Evolutionary conservation across 768 basidiomycete genomes (phyloP).

Genomic region (Russula lepida): DNA sequence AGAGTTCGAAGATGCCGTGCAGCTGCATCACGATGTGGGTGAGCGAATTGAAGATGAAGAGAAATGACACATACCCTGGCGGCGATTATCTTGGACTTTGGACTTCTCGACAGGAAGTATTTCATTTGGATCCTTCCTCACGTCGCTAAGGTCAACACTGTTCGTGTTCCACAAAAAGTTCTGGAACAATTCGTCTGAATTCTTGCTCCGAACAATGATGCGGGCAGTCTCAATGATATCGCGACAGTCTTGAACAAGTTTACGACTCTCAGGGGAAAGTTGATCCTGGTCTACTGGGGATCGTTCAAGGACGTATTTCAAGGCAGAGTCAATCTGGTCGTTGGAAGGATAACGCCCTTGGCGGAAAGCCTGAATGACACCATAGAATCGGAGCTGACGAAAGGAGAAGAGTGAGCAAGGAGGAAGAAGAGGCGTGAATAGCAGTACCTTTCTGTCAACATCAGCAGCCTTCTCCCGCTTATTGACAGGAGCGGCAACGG

Average conservation of each 20-base stretch:
- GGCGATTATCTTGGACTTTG: slow-evolving; percentile 48
- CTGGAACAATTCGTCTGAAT: slow-evolving; percentile 85
- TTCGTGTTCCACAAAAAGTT: slow-evolving; percentile 80
- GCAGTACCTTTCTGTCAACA: slow-evolving; percentile 62
- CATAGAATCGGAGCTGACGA: slow-evolving; percentile 61
- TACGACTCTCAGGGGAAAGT: slow-evolving; percentile 70
- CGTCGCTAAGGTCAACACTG: slow-evolving; percentile 38
- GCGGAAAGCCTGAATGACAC: slow-evolving; percentile 73
- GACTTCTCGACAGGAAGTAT: slow-evolving; percentile 43
- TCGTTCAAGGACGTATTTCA: slow-evolving; percentile 53
- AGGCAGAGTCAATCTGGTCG: slow-evolving; percentile 63
- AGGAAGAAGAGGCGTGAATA: background rate
- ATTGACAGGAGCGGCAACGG: slow-evolving; percentile 62
- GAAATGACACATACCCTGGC: slow-evolving; percentile 41
- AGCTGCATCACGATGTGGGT: slow-evolving; percentile 35
- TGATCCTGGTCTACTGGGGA: slow-evolving; percentile 53
- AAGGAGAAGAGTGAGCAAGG: background rate
- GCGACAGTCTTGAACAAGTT: slow-evolving; percentile 66
- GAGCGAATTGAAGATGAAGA: background rate
- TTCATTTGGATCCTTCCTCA: slow-evolving; percentile 36
- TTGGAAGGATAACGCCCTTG: slow-evolving; percentile 75
- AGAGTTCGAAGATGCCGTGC: slow-evolving; percentile 84
- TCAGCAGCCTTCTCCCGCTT: slow-evolving; percentile 56
- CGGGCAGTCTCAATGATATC: slow-evolving; percentile 73
- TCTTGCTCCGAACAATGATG: slow-evolving; percentile 73